Conservation (phyloP, 768 basidiomycete genomes). For the Mycena indigotica region DNA sequence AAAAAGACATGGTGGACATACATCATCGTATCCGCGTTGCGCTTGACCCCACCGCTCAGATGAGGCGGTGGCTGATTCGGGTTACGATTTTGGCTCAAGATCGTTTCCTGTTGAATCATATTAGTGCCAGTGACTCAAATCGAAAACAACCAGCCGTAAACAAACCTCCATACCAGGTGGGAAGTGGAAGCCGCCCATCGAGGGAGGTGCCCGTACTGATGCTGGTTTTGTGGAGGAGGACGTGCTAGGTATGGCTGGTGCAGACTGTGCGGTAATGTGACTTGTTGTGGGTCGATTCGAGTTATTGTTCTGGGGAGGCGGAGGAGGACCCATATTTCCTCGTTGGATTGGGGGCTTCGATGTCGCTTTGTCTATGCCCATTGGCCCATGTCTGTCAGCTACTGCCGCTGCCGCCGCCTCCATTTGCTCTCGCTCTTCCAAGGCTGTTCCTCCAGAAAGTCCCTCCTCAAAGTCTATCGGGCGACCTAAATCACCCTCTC, state of each 20-base stretch:
- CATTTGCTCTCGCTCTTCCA: slow-evolving; percentile 23
- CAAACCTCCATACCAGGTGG: slow-evolving; percentile 42
- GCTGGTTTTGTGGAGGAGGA: neutral
- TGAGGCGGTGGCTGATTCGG: slow-evolving; percentile 9
- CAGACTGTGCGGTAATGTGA: neutral
- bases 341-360: neutral
- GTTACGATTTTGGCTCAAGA: slow-evolving; percentile 10
- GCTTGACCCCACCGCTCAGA: slow-evolving; percentile 31
- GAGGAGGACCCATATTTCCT: slow-evolving; percentile 5
- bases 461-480: slow-evolving; percentile 50
- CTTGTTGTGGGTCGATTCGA: neutral
- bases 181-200: slow-evolving; percentile 54
- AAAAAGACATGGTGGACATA: slow-evolving; percentile 3
- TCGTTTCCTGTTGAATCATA: slow-evolving; percentile 6
- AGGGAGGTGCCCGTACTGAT: slow-evolving; percentile 26
- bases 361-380: slow-evolving; percentile 10
- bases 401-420: neutral
- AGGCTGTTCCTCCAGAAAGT: slow-evolving; percentile 27
- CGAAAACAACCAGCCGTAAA: slow-evolving; percentile 26
- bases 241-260: neutral
- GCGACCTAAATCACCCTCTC: slow-evolving; percentile 47
- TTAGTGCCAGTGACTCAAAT: neutral
- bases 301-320: neutral
- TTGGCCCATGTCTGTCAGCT: slow-evolving; percentile 11
- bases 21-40: slow-evolving; percentile 35